Evolutionary conservation across 2,329 filamentous ascomycete genomes (phyloP), one percentile per base, ranked within the genome.

Genomic region (Diaporthe eres): DNA sequence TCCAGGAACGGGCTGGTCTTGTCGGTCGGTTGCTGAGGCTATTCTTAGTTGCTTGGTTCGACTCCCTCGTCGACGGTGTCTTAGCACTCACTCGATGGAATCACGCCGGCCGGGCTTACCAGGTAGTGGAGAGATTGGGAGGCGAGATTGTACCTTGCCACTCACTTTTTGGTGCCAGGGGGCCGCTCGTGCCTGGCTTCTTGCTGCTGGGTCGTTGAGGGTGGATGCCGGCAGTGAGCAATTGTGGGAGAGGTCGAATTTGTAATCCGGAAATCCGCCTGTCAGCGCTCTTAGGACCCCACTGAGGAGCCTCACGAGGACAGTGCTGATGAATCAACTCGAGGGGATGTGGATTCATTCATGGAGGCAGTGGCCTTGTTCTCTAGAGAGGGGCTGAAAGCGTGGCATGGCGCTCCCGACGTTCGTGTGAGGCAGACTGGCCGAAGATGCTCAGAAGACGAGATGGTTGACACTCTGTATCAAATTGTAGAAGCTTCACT

Each of bases 271-370:
- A 4, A 25, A 34, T 47, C 25, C 15, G n/a, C 60, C 60, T 22
- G 39, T 65, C 60, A 65, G 60, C 60, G n/a, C 25, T 65, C 60
- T 13, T 4, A 28, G 39, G 60, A 47, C 60, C 60, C 39, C 60
- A 65, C n/a, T 31, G 37, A 25, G 13, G 31, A 42, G 57, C 37
- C 13, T 63, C 60, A 65, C 17, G 60, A 31, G 60, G 58, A 42
- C 60, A 47, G 5, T 31, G 13, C 60, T 47, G 60, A 65, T 65
- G 39, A 22, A 22, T 47, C 60, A 22, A 12, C 60, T 31, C 13
- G 5, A 65, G 17, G 17, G 25, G 25, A 22, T 28, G n/a, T 65
- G 60, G 15, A 7, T 65, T 28, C 13, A 28, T 31, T 37, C 60
- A 47, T 28, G 60, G 31, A 15, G 25, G n/a, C 15, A 31, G 25